Base-by-base conservation (phyloP, 1,139 yeast genomes). In the Suzukiozyma palmioleophila region DNA sequence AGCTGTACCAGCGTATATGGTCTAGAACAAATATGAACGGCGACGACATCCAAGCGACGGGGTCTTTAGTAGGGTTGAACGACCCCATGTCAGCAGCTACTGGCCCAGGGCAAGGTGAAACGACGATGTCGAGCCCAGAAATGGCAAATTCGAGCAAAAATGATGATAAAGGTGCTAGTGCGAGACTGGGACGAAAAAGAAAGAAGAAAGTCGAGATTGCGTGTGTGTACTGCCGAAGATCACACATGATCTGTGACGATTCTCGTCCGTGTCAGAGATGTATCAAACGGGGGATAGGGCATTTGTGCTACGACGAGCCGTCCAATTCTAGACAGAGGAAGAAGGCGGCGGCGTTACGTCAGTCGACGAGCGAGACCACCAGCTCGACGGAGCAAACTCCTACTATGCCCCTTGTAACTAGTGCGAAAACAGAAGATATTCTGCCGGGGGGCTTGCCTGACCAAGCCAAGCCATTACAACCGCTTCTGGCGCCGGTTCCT, bases 161-260 rank as follows among this genome's bases (percentile, higher is more conserved):
- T 10, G 38, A 40, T 26, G 43, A 40, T 11, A 28, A 26, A 10
- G 33, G 22, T 3, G 37, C 11, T n/a, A 32, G 13, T 29, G 37
- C 12, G 34, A 49, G 48, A 42, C 43, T 40, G 16, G 43, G 43
- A 30, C 58, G 57, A 44, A 65, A 62, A 45, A 56, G 75, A 39
- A 75, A 77, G 59, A 78, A 77, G 60, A 81, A 77, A 54, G 81
- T 77, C 25, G 77, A 68, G 25, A 67, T 75, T 43, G 96, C 97
- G 0, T 90, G 97, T 64, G 86, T 90, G 2, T 90, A 87, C 56
- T 90, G 97, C 56, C 75, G 97, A 36, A 69, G 97, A 36, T 87
- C 96, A 1, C 97, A 90, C 59, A 88, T 90, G 94, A 86, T 89
- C 26, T 90, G 97, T 62, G 96, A 89, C 57, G 84, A 80, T 32